Base-by-base conservation (phyloP, 2,329 filamentous ascomycete species). In the Ophiostoma ulmi region DNA sequence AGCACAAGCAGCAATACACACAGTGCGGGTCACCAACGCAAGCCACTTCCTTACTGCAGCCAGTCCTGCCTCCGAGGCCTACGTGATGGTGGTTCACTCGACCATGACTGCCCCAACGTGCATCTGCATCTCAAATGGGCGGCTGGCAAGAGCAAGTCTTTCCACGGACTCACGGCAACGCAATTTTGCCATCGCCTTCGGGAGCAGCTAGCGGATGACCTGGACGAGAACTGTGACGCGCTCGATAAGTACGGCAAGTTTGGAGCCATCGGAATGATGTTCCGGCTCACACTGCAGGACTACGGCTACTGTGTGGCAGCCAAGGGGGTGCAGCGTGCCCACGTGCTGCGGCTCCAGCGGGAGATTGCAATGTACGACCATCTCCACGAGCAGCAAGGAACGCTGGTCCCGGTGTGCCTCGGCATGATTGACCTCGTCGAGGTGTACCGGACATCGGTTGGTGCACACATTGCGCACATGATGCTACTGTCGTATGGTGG, bases 21-120 rank as follows among this genome's bases (percentile, higher is more conserved):
- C 38, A 39, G 14, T 17, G 13, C 41, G 13, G 14, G 10, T 48
- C 17, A 13, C 41, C 41, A 48, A 48, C 13, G 5, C 41, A 48
- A 48, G 13, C 41, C 41, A 13, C 41, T 48, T 14, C 41, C 65
- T 7, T 72, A 72, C 61, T 72, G 71, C 48, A 69, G 36, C 17
- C 71, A 72, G 31, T 63, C 69, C 13, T 72, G 71, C n/a, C 26
- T 72, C 20, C 64, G 67, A 1, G 61, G 71, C 36, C 39, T 72
- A 14, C 64, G 67, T 8, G 39, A n/a, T 11, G 71, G 67, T 10
- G 70, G 69, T 14, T 36, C 26, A 1, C 44, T 72, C 10, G 71
- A 72, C 41, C n/a, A 52, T 17, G 22, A 64, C 17, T 72, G 71
- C 26, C 69, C 69, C 36, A 72, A 72, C 61, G 69, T 22, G 22